phyloP scores from a whole-genome alignment of 2,329 filamentous ascomycete genomes.

The Stagonosporopsis tanaceti region DNA sequence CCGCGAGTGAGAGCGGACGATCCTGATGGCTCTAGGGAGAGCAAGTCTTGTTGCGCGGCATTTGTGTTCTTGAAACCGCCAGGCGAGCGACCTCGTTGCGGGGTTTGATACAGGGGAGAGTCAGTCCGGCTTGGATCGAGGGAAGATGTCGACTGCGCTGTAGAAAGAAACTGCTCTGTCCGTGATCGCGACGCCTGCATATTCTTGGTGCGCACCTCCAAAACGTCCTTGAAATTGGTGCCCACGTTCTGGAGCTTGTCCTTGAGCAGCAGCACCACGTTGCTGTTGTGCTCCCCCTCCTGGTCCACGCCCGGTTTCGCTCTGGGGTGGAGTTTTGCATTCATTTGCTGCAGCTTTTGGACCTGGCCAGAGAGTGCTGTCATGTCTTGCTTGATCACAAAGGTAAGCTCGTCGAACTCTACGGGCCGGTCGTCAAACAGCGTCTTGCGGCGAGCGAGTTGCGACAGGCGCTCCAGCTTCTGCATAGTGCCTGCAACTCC shows the following conservation, averaged over 20 bases:
- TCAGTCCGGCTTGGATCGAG: conserved; percentile 75
- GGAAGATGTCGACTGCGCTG: conserved; percentile 71
- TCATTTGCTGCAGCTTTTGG: conserved; percentile 78
- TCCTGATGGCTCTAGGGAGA: conserved; percentile 78
- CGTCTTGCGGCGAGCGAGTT: conserved; percentile 94
- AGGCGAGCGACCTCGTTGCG: conserved; percentile 68
- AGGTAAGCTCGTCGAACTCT: conserved; percentile 96
- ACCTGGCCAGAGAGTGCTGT: conserved; percentile 88
- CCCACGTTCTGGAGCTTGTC: conserved; percentile 91
- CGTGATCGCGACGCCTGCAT: conserved; percentile 91
- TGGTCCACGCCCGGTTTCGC: conserved; percentile 64
- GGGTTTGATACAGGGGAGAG: conserved; percentile 85
- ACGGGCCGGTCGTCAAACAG: conserved; percentile 96
- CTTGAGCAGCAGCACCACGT: conserved; percentile 90
- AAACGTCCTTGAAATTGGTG: conserved; percentile 95
- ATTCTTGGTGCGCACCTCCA: conserved; percentile 96
- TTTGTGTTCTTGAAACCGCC: conserved; percentile 56
- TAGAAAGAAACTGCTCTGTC: conserved; percentile 96
- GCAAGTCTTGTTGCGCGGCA: conserved; percentile 67
- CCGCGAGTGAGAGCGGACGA: conserved; percentile 54
- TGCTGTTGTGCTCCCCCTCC: conserved; percentile 97
- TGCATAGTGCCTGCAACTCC: conserved; percentile 93
- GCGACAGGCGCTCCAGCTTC: conserved; percentile 91
- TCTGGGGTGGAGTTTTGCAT: conserved; percentile 77
- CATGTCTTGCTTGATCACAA: conserved; percentile 97